Percentiles rank a stretch among this genome's conserved stretches.
These are phyloP conservation scores for Lagerstroemia speciosa DNA, from an alignment of 345 rosid species.

Conservation along the genomic window DNA sequence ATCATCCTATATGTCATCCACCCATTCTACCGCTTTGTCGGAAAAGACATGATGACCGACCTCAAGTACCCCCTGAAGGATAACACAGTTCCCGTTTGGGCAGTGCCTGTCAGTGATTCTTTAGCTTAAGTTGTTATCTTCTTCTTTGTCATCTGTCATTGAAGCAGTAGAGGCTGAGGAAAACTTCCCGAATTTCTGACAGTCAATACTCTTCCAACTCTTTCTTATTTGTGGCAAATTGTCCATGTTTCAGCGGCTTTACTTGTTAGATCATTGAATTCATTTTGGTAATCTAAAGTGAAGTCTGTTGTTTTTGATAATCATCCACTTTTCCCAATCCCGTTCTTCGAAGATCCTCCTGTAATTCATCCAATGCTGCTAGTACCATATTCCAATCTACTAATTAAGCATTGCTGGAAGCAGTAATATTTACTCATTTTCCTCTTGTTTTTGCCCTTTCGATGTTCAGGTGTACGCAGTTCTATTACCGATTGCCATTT, in stretches of 20 bases:
- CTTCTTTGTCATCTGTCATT: background rate
- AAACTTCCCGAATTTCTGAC: background rate
- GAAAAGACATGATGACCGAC: slow-evolving; percentile 89
- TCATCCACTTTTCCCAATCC: too few species aligned
- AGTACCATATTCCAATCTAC: too few species aligned
- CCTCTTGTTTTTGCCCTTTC: background rate
- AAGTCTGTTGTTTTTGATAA: too few species aligned
- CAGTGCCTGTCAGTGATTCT: slow-evolving; percentile 50
- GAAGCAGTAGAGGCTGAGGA: background rate
- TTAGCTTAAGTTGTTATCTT: background rate
- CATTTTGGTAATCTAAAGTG: too few species aligned
- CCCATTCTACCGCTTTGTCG: slow-evolving; percentile 83
- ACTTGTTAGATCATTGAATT: too few species aligned
- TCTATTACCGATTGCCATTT: slow-evolving; percentile 56
- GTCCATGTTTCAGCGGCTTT: too few species aligned
- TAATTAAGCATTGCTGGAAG: background rate
- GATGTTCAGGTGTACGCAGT: slow-evolving; percentile 43
- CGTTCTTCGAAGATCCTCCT: too few species aligned
- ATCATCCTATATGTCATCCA: slow-evolving; percentile 33
- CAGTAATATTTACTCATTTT: slow-evolving; percentile 6
- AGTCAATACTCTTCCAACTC: too few species aligned
- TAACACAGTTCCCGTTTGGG: slow-evolving; percentile 75
- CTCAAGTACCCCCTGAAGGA: slow-evolving; percentile 66
- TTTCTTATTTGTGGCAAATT: too few species aligned
- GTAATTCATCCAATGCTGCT: too few species aligned